Evolutionary conservation across 139 green algal genomes (phyloP), one percentile per base, ranked within the genome.

Genomic region (Marvania coccoides): DNA sequence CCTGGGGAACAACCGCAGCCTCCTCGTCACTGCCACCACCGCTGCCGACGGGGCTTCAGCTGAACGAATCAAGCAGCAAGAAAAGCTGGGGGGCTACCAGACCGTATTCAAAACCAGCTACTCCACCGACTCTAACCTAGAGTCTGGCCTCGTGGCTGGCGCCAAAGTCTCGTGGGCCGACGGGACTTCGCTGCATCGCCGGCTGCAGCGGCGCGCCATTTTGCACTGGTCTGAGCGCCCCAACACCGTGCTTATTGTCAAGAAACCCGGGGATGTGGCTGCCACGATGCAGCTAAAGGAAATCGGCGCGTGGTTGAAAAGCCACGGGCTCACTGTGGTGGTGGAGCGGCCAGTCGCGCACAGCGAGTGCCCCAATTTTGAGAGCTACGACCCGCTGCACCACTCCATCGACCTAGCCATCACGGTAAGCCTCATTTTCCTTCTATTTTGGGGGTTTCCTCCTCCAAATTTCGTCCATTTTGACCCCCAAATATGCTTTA

Each of bases 321-420:
- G 24, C 6, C 63, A 70, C 14, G 83, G 81, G 29, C 33, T 90
- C 4, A 54, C 78, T 48, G 83, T 92, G 42, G 60, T 87, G 46
- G 89, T 95, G 47, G 89, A 96, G 76, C 63, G 67, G 5, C 45
- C 58, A 6, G 89, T 96, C 6, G 66, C 76, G 14, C 42, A 64
- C 3, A 73, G 36, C 0, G 81, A 92, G 71, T 81, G 75, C 24
- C 26, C 63, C 4, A 42, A 82, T 3, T 79, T 71, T 65, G 48
- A 72, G 23, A 13, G 61, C n/a, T 73, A 76, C 59, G 29, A 58
- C 30, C 33, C 63, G 4, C 14, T 23, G 14, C 12, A 42, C 9
- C 48, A 58, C 29, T 5, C 34, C 23, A 57, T 93, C 7, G 87
- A 95, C 77, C 84, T 95, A 66, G 90, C 82, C 73, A 78, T 95